phyloP scores from a whole-genome alignment of 2,329 filamentous ascomycete genomes.

The Hypomyces rosellus region DNA sequence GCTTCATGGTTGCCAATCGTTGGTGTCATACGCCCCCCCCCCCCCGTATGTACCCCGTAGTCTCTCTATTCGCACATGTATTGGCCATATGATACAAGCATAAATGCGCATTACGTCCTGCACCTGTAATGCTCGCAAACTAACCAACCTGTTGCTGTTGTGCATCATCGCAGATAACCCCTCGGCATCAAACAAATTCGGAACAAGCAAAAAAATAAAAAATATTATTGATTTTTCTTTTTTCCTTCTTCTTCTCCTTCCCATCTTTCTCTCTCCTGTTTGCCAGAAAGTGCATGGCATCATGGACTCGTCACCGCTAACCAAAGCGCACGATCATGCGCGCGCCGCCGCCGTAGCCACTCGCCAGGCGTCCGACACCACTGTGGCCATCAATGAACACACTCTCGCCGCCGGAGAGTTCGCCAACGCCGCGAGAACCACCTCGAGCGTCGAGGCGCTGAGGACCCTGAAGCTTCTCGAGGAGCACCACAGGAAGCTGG shows the following conservation, averaged over 20 bases:
- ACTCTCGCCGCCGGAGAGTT: conserved; percentile 84
- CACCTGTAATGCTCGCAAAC: too few relatives aligned
- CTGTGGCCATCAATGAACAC: conserved; percentile 81
- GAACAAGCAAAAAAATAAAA: too few relatives aligned
- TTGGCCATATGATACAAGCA: too few relatives aligned
- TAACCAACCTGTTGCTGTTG: too few relatives aligned
- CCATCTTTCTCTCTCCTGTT: background rate
- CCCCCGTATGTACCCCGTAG: too few relatives aligned
- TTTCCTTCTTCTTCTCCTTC: background rate
- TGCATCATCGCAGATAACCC: too few relatives aligned
- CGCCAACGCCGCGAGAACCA: conserved; percentile 69
- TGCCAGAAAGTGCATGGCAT: background rate
- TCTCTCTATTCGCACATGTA: too few relatives aligned
- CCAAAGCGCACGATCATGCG: conserved; percentile 80
- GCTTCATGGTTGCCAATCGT: too few relatives aligned
- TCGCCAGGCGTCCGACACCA: conserved; percentile 66
- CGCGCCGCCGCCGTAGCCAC: conserved; percentile 77
- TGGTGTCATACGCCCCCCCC: too few relatives aligned
- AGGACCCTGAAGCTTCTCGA: conserved; percentile 81
- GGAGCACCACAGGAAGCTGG: conserved; percentile 77
- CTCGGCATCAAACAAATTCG: too few relatives aligned
- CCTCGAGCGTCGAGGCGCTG: conserved; percentile 64
- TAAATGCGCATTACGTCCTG: too few relatives aligned
- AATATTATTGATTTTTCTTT: too few relatives aligned
- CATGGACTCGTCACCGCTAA: conserved; percentile 34